Percentiles rank a stretch among this genome's conserved stretches.
Evolutionary conservation across 225 moss, liverwort and hornwort genomes (phyloP).

Genomic region (Pseudoscleropodium purum): DNA sequence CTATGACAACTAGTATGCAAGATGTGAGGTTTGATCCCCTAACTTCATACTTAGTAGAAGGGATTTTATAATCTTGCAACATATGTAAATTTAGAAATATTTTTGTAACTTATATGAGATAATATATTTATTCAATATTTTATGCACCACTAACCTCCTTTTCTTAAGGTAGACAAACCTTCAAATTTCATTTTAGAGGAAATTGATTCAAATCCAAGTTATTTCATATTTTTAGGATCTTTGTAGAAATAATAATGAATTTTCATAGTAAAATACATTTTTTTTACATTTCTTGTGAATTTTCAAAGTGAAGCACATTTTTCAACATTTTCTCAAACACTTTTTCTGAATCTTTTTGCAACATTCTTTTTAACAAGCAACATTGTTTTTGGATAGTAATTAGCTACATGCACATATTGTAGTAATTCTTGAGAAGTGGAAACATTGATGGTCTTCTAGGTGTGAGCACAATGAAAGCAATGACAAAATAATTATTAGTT

Average conservation of each 20-base stretch:
- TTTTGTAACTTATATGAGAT: background rate
- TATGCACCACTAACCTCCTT: background rate
- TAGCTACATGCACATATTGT: fast-evolving
- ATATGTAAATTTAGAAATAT: background rate
- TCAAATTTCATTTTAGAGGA: background rate
- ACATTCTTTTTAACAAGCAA: background rate
- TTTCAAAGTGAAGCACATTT: too few species aligned
- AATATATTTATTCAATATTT: background rate
- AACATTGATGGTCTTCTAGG: background rate
- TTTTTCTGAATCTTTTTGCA: background rate
- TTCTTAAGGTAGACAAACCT: background rate
- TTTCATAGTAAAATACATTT: background rate
- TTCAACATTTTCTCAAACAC: background rate
- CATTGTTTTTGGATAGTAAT: fast-evolving
- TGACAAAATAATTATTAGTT: background rate
- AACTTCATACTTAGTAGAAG: background rate
- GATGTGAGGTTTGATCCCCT: fast-evolving
- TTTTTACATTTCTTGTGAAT: too few species aligned
- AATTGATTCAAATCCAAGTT: background rate
- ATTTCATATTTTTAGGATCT: too few species aligned
- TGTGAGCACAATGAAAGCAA: background rate
- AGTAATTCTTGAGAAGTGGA: background rate
- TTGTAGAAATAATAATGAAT: background rate
- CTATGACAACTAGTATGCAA: background rate
- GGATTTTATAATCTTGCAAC: background rate